A percentile compares a stretch with the other conserved stretches of the same genome.
These are phyloP conservation scores for Saturnispora bothae DNA, from an alignment of 805 yeast species.

Conservation along the genomic window DNA sequence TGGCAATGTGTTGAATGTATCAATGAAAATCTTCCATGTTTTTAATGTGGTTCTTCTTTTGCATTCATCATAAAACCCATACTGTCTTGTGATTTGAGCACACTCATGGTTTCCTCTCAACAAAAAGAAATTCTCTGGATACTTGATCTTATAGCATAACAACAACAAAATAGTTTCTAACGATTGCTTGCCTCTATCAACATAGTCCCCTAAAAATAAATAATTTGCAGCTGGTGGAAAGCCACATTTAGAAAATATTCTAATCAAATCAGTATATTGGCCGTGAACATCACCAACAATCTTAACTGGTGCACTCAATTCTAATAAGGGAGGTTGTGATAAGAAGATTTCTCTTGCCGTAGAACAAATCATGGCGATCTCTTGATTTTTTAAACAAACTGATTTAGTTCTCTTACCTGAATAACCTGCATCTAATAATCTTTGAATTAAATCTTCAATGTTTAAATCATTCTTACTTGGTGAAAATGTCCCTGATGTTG, in stretches of 20 bases:
- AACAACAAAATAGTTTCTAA: constrained; percentile 82
- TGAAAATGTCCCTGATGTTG: neutral
- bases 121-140: constrained; percentile 90
- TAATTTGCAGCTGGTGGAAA: constrained; percentile 93
- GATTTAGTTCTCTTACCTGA: constrained; percentile 86
- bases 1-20: constrained; percentile 91
- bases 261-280: constrained; percentile 82
- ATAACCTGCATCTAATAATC: constrained; percentile 91
- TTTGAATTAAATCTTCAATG: constrained; percentile 82
- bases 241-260: constrained; percentile 92
- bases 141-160: constrained; percentile 88
- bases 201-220: constrained; percentile 90
- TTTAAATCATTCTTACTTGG: constrained; percentile 22
- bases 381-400: constrained; percentile 82
- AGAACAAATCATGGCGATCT: constrained; percentile 77
- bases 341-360: constrained; percentile 83
- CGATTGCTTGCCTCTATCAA: constrained; percentile 94
- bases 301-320: constrained; percentile 76
- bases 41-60: constrained; percentile 86
- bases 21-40: constrained; percentile 89
- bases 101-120: constrained; percentile 96
- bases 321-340: constrained; percentile 82
- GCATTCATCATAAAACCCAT: constrained; percentile 97
- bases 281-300: constrained; percentile 96
- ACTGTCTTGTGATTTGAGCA: constrained; percentile 92